Evolutionary conservation across 495 filamentous ascomycete genomes (phyloP), one percentile per base, ranked within the genome.

Genomic region (Xanthoparmelia taractica): DNA sequence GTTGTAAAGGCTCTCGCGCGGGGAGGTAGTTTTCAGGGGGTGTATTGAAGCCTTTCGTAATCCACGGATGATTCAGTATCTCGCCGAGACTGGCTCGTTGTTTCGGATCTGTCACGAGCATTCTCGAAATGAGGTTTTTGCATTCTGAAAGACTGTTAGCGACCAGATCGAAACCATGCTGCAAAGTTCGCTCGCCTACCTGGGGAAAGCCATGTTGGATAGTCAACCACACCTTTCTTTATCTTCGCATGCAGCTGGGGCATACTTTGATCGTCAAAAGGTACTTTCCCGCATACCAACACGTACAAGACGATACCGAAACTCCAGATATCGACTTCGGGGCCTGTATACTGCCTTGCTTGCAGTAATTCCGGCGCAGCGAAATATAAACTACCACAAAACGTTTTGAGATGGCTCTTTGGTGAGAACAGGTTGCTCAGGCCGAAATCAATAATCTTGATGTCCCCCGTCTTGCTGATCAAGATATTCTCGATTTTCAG

Each of bases 281-380:
- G 94, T 7, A 99, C 94, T 73, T 97, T 99, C 12, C 94, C 94
- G 73, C 94, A 99, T 13, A 97, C 94, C 57, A 99, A 75, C 58
- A 99, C 94, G 68, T 97, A 99, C 27, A 99, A 79, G n/a, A 99
- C 94, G 70, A 99, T 96, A 6, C 94, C 94, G 77, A 99, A 97
- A 75, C 95, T 97, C 94, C 94, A 99, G 1, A 97, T 84, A 71
- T 99, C 94, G 18, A 99, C 94, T 71, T 99, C 94, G 1, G 94
- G 94, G 0, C 94, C 94, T 7, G 91, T 94, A 67, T 99, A 99
- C 47, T 92, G 89, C 69, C 87, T 88, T 29, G 94, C 94, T 69
- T 97, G 93, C 27, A 99, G 79, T 59, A 99, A 78, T 72, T 99
- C 94, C 1, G 94, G 94, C 8, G 94, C 94, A 15, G 94, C 94